Percentiles rank a stretch among this genome's conserved stretches.
Conservation (phyloP, 78 protist genomes). For the Tieghemostelium lacteum region DNA sequence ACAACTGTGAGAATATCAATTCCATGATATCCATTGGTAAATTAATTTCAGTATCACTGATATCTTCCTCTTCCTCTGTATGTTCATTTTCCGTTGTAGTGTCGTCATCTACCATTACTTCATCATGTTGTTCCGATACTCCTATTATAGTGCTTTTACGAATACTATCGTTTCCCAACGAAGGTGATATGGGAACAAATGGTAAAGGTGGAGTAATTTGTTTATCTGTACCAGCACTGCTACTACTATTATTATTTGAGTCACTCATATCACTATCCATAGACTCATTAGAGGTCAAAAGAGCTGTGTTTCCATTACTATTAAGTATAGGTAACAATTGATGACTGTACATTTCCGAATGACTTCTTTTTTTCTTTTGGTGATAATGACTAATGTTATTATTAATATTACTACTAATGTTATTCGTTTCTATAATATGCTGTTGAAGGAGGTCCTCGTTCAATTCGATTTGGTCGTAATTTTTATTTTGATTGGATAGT, state of each 20-base stretch:
- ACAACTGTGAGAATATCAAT: constrained; percentile 69
- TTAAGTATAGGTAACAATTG: neutral
- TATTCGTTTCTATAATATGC: neutral
- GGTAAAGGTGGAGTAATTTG: constrained; percentile 23
- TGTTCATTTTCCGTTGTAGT: neutral
- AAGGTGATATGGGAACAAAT: constrained; percentile 58
- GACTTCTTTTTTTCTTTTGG: neutral
- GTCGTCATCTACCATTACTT: neutral
- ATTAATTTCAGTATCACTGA: neutral
- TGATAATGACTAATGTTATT: neutral
- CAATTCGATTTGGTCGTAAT: neutral
- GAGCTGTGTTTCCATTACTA: too few species aligned
- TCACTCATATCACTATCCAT: too few species aligned
- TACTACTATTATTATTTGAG: neutral
- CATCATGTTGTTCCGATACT: neutral
- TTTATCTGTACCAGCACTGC: neutral
- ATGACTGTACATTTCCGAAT: too few species aligned
- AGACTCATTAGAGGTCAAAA: too few species aligned
- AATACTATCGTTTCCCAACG: neutral
- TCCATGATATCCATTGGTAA: constrained; percentile 75
- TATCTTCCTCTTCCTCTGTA: neutral
- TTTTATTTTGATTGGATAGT: neutral
- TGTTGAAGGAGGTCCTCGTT: neutral
- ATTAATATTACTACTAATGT: neutral
- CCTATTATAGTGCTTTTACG: neutral